Evolutionary conservation across 2,329 filamentous ascomycete species (phyloP).

Genomic region (Cladosporium colombiae): DNA sequence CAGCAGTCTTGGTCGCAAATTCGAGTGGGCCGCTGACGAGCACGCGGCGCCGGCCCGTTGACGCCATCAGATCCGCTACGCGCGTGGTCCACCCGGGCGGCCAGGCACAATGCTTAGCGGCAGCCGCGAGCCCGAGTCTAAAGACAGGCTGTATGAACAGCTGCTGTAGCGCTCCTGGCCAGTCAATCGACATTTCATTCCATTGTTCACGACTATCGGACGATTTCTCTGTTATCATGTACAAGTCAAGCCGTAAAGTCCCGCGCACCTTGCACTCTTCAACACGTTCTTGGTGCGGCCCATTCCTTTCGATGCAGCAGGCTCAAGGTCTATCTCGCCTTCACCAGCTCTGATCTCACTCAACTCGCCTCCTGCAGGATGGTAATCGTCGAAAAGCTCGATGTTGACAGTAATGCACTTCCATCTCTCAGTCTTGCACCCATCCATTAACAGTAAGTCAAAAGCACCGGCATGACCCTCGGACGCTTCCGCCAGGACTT

Average conservation of each 20-base stretch:
- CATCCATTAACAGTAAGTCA: slow-evolving; percentile 38
- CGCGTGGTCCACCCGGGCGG: too few species aligned
- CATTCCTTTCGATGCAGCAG: slow-evolving; percentile 32
- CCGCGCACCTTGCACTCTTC: slow-evolving; percentile 40
- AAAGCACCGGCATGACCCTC: slow-evolving; percentile 38
- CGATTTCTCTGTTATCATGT: slow-evolving; percentile 18
- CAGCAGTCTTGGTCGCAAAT: too few species aligned
- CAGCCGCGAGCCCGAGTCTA: neutral
- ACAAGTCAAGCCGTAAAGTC: slow-evolving; percentile 36
- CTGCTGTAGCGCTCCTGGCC: neutral
- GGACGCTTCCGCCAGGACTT: slow-evolving; percentile 35
- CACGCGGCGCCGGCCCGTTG: too few species aligned
- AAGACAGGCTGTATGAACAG: neutral
- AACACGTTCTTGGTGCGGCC: slow-evolving; percentile 40
- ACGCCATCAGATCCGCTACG: too few species aligned
- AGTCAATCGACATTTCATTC: neutral
- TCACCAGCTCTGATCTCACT: slow-evolving; percentile 33
- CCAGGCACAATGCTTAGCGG: too few species aligned
- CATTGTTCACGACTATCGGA: neutral
- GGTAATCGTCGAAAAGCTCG: slow-evolving; percentile 41
- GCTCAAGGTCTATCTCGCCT: slow-evolving; percentile 24
- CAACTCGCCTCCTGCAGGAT: slow-evolving; percentile 33
- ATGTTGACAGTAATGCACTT: slow-evolving; percentile 42
- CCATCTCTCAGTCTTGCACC: slow-evolving; percentile 35
- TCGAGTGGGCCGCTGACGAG: too few species aligned